These are phyloP conservation scores for Omphalotus olearius DNA, from an alignment of 1,284 basidiomycete genomes.

Conservation along the genomic window DNA sequence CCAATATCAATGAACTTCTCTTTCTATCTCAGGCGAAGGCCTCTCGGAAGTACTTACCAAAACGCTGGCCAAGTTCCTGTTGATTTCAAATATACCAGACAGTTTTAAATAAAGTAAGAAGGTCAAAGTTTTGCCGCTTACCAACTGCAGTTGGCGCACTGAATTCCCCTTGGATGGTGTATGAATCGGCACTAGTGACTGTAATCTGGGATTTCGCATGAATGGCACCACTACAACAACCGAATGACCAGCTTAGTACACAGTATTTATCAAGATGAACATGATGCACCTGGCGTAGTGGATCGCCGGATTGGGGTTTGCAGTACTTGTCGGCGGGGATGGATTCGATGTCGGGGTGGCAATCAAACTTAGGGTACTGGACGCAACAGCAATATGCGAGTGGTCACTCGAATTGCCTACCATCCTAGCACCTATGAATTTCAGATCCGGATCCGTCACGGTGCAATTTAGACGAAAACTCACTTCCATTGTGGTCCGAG, in stretches of 20 bases:
- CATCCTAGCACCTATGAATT: constrained; percentile 34
- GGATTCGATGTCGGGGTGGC: constrained; percentile 36
- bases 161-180: constrained; percentile 38
- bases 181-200: constrained; percentile 30
- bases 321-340: constrained; percentile 32
- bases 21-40: neutral
- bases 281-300: constrained; percentile 31
- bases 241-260: neutral
- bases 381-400: constrained; percentile 31
- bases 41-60: constrained; percentile 21
- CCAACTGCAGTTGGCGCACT: constrained; percentile 31
- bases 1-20: neutral
- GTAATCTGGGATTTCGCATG: constrained; percentile 40
- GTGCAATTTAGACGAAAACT: constrained; percentile 11
- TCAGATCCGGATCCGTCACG: neutral
- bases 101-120: neutral
- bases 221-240: constrained; percentile 30
- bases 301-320: constrained; percentile 35
- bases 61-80: constrained; percentile 42
- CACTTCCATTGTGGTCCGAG: constrained; percentile 42
- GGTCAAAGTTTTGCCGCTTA: neutral
- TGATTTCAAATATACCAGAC: neutral
- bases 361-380: constrained; percentile 34
- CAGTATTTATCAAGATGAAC: neutral
- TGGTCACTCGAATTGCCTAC: constrained; percentile 34